These are phyloP conservation scores for Lachnellula cervina DNA, from an alignment of 2,329 filamentous ascomycete genomes.

Conservation along the genomic window DNA sequence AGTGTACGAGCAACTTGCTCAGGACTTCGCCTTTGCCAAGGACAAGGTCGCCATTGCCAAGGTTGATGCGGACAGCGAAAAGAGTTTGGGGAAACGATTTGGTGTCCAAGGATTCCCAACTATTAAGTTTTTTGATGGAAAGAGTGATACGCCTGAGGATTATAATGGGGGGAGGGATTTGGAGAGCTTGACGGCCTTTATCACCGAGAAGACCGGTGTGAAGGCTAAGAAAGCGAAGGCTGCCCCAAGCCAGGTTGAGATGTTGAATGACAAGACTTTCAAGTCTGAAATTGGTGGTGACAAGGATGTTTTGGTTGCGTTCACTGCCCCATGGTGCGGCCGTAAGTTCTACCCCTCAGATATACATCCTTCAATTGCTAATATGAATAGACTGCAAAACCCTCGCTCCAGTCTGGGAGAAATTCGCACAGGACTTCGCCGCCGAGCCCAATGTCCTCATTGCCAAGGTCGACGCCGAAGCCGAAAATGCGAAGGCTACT, in stretches of 20 bases:
- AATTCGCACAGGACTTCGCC: conserved; percentile 74
- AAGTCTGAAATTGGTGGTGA: conserved; percentile 72
- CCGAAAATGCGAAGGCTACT: conserved; percentile 74
- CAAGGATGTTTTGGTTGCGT: conserved; percentile 89
- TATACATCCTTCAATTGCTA: conserved; percentile 7
- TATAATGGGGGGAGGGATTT: conserved; percentile 85
- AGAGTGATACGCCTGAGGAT: conserved; percentile 77
- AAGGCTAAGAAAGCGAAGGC: conserved; percentile 71
- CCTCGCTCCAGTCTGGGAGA: conserved; percentile 87
- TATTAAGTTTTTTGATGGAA: conserved; percentile 95
- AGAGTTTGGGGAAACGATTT: conserved; percentile 76
- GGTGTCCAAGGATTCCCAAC: conserved; percentile 94
- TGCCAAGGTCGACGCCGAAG: conserved; percentile 94
- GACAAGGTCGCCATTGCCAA: conserved; percentile 83
- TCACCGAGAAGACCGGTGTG: conserved; percentile 80
- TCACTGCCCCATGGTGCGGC: conserved; percentile 97
- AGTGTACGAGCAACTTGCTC: conserved; percentile 85
- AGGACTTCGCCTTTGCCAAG: conserved; percentile 65
- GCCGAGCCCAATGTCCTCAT: conserved; percentile 75
- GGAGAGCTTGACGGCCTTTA: conserved; percentile 75
- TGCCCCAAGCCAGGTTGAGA: conserved; percentile 68
- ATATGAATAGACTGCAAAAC: conserved; percentile 79
- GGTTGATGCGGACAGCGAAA: conserved; percentile 90
- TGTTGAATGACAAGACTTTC: conserved; percentile 78
- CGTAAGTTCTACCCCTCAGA: conserved; percentile 50